Evolutionary conservation across 257 asterid genomes (phyloP).

Genomic region (Nicotiana obtusifolia): DNA sequence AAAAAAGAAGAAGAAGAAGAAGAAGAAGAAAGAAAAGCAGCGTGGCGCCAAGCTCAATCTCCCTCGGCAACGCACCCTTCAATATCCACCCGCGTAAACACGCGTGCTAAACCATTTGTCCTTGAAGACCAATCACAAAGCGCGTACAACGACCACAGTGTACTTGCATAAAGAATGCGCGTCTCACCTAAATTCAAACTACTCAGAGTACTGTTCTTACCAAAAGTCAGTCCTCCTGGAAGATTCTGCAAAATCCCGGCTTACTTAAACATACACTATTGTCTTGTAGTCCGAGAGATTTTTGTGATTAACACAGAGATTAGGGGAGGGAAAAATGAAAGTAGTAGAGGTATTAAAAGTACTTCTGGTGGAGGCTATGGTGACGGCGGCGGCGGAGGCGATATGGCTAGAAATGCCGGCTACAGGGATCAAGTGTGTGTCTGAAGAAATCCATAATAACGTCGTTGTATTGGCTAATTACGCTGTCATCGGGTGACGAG

Average conservation of each 20-base stretch:
- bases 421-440: conserved; percentile 57
- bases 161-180: no score
- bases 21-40: background rate
- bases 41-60: background rate
- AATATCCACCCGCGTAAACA: background rate
- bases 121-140: no score
- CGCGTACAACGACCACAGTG: no score
- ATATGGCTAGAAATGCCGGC: conserved; percentile 65
- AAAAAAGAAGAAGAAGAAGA: no score
- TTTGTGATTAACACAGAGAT: background rate
- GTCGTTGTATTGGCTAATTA: conserved; percentile 71
- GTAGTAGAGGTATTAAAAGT: background rate
- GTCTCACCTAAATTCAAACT: background rate
- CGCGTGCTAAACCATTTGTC: background rate
- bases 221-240: background rate
- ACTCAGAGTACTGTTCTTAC: no score
- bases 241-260: background rate
- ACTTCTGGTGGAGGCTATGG: background rate
- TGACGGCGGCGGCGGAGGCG: conserved; percentile 40
- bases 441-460: conserved; percentile 55
- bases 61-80: no score
- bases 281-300: background rate
- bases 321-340: background rate
- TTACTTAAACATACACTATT: background rate
- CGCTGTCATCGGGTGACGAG: conserved; percentile 43